These are phyloP conservation scores for Saxispiralis lemnorum DNA, from an alignment of 495 filamentous ascomycete species.

Conservation along the genomic window DNA sequence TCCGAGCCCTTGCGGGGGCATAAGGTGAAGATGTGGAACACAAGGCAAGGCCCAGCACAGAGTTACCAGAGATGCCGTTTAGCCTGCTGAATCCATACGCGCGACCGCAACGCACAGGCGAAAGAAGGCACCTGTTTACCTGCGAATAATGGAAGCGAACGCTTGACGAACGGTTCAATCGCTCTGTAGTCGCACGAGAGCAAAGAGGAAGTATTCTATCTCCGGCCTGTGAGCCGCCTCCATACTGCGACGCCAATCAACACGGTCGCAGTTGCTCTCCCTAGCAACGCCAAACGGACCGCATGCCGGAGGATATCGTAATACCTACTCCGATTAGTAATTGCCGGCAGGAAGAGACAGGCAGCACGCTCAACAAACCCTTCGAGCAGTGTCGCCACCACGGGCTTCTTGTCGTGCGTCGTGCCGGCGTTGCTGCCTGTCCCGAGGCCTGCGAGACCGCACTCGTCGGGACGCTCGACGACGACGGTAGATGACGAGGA, in stretches of 20 bases:
- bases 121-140: background rate
- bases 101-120: too few species aligned
- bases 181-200: background rate
- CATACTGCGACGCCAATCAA: conserved; percentile 1
- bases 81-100: too few species aligned
- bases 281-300: conserved; percentile 34
- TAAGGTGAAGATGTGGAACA: too few species aligned
- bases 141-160: too few species aligned
- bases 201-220: background rate
- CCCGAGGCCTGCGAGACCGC: conserved; percentile 7
- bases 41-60: too few species aligned
- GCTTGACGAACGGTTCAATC: too few species aligned
- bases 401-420: conserved; percentile 21
- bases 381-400: conserved; percentile 42
- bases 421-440: conserved; percentile 7
- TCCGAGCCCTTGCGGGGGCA: too few species aligned
- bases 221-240: conserved; percentile 1
- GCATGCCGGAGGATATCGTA: conserved; percentile 45
- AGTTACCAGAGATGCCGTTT: too few species aligned
- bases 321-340: conserved; percentile 31
- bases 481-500: conserved; percentile 8
- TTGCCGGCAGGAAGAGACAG: conserved; percentile 3
- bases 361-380: conserved; percentile 12
- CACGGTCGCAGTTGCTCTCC: conserved; percentile 15
- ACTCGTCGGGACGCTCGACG: background rate